Percentiles rank a stretch among this genome's conserved stretches.
These are phyloP conservation scores for Brassica balearica DNA, from an alignment of 441 rosid species.

Conservation along the genomic window DNA sequence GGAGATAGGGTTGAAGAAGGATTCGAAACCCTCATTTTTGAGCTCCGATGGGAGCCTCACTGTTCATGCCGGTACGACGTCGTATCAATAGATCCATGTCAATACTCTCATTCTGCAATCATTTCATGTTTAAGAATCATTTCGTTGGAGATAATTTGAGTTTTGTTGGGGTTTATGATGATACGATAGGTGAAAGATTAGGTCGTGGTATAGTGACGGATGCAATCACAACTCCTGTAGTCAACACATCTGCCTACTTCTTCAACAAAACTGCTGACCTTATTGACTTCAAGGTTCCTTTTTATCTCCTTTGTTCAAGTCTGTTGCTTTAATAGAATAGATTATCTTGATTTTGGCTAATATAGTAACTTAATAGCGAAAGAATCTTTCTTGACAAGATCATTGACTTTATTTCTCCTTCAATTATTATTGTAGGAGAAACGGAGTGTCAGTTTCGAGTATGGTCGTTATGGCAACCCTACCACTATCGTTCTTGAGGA, in stretches of 20 bases:
- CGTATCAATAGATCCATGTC: conserved; percentile 25
- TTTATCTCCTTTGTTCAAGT: neutral
- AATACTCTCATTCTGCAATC: neutral
- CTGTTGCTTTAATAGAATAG: neutral
- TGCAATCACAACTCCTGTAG: conserved; percentile 96
- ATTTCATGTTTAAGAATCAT: neutral
- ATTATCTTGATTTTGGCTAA: neutral
- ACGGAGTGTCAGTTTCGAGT: conserved; percentile 81
- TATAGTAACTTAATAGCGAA: conserved; percentile 1
- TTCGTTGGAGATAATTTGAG: neutral
- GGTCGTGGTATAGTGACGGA: conserved; percentile 97
- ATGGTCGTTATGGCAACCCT: conserved; percentile 99
- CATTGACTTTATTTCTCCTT: conserved; percentile 9
- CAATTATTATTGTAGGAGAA: conserved; percentile 64
- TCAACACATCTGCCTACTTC: conserved; percentile 91
- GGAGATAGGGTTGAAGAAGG: conserved; percentile 47
- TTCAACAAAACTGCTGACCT: conserved; percentile 89
- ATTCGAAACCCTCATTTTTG: conserved; percentile 64
- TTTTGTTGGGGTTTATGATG: neutral
- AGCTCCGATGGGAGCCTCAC: conserved; percentile 87
- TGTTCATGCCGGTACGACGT: conserved; percentile 69
- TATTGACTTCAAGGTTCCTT: conserved; percentile 84
- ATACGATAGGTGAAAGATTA: conserved; percentile 77
- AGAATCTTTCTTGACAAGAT: conserved; percentile 10
- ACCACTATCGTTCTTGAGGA: conserved; percentile 85